Evolutionary conservation across 495 filamentous ascomycete genomes (phyloP).

Genomic region (Hypoxylon fragiforme): DNA sequence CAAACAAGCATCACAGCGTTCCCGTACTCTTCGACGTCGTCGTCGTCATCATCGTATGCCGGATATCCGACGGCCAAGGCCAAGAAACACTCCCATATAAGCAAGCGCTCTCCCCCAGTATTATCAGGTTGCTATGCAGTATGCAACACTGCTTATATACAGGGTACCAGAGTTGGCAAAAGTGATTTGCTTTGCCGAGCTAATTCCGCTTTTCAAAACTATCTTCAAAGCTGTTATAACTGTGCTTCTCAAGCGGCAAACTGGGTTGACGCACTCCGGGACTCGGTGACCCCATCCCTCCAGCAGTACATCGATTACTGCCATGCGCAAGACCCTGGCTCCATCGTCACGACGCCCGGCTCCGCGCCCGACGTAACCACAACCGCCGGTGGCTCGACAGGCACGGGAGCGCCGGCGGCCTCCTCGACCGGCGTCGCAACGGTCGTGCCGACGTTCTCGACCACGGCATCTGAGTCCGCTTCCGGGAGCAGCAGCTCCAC

Average conservation of each 20-base stretch:
- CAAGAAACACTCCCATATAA: constrained; percentile 13
- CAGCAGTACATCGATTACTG: constrained; percentile 43
- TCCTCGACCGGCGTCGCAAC: constrained; percentile 25
- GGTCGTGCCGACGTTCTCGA: constrained; percentile 23
- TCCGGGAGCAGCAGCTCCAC: neutral
- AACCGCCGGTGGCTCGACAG: constrained; percentile 18
- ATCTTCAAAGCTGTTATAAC: constrained; percentile 43
- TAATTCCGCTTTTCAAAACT: constrained; percentile 45
- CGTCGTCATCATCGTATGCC: constrained; percentile 9
- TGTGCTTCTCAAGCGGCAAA: constrained; percentile 38
- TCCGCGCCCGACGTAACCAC: constrained; percentile 27
- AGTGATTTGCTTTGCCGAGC: constrained; percentile 46
- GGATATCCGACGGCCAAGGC: constrained; percentile 11
- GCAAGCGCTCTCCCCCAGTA: constrained; percentile 43
- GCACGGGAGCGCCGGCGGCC: constrained; percentile 30
- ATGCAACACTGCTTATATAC: constrained; percentile 55
- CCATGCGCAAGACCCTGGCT: neutral
- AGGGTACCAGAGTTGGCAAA: constrained; percentile 54
- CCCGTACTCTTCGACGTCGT: constrained; percentile 34
- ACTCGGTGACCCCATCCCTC: constrained; percentile 32
- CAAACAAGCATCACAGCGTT: constrained; percentile 48
- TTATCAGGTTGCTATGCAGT: constrained; percentile 55
- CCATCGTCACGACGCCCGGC: constrained; percentile 5
- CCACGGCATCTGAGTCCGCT: constrained; percentile 5
- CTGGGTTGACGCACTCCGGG: constrained; percentile 18